Conservation (phyloP, 306 rosid species). For the Nissolia schottii region DNA sequence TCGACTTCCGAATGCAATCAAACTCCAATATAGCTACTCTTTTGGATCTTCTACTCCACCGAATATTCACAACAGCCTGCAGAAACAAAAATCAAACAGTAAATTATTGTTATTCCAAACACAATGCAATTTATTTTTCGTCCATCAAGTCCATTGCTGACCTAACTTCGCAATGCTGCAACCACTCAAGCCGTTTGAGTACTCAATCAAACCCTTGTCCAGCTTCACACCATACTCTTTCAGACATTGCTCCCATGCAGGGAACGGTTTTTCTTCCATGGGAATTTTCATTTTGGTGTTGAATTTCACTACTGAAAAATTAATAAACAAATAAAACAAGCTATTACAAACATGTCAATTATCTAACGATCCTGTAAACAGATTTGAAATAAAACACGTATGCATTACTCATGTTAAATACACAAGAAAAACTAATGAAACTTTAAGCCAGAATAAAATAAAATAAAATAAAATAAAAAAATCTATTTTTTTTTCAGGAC, state of each 20-base stretch:
- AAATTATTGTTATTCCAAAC: slow-evolving; percentile 7
- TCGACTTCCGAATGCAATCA: slow-evolving; percentile 84
- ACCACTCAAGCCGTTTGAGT: slow-evolving; percentile 44
- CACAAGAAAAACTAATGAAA: too few species aligned
- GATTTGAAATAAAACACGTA: too few species aligned
- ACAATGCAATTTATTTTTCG: too few species aligned
- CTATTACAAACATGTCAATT: too few species aligned
- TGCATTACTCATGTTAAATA: too few species aligned
- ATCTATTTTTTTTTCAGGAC: too few species aligned
- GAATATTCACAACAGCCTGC: slow-evolving; percentile 80
- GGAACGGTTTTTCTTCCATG: slow-evolving; percentile 75
- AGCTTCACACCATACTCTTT: slow-evolving; percentile 62
- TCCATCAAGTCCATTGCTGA: slow-evolving; percentile 22
- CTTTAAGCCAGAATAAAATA: too few species aligned
- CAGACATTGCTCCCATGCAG: slow-evolving; percentile 85
- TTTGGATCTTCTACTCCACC: slow-evolving; percentile 79
- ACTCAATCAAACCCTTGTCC: slow-evolving; percentile 60
- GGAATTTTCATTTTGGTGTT: slow-evolving; percentile 14
- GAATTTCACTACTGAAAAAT: slow-evolving; percentile 38
- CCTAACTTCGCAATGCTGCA: slow-evolving; percentile 51
- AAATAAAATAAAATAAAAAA: too few species aligned
- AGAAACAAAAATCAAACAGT: slow-evolving; percentile 15
- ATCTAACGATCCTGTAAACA: too few species aligned
- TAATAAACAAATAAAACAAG: too few species aligned
- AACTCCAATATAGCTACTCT: slow-evolving; percentile 81